Base-by-base conservation (phyloP, 768 basidiomycete genomes). In the Mycena kentingensis region DNA sequence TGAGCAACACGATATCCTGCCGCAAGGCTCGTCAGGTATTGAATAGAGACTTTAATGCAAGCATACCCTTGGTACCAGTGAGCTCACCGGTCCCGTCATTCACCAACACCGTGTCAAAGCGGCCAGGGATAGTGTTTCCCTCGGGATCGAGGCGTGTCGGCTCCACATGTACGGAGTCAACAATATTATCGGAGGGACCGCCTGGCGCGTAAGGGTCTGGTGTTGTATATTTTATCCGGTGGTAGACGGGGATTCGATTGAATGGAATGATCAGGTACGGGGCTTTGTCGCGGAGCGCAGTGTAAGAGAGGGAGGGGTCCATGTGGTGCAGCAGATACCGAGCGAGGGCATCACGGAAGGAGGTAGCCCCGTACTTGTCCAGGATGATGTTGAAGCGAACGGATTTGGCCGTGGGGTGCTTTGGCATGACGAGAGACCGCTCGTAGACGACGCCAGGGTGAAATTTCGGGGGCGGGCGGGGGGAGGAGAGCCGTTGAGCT, bases 91-190 rank as follows among this genome's bases (percentile, higher is more conserved):
- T 49, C 10, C 46, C 46, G 1, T 57, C 46, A 7, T 63, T 60
- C 19, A 71, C 51, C 1, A 73, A 42, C 1, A 55, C 69, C 0
- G 67, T 68, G 54, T 72, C 69, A 55, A 69, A 72, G 1, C 64
- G 51, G 11, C 44, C 44, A 5, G 61, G 66, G 4, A 69, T 46
- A 4, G 28, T 4, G 1, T 52, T 53, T 3, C 60, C 55, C 15
- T 50, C 37, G 25, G 42, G 56, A 46, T 61, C 45, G 11, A 18
- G 29, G 12, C 51, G 35, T 1, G 34, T 44, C 4, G 60, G 52
- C 16, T 60, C 19, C 51, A 65, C 53, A 56, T 51, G 46, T 49
- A 57, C 12, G 46, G 64, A 6, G 29, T 51, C 50, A 19, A 16
- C 24, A 8, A 2, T 5, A 12, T 41, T 32, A 13, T 49, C 38